A percentile compares a stretch with the other conserved stretches of the same genome.
phyloP scores from a whole-genome alignment of 2,329 filamentous ascomycete genomes.

The Alternaria ethzedia region DNA sequence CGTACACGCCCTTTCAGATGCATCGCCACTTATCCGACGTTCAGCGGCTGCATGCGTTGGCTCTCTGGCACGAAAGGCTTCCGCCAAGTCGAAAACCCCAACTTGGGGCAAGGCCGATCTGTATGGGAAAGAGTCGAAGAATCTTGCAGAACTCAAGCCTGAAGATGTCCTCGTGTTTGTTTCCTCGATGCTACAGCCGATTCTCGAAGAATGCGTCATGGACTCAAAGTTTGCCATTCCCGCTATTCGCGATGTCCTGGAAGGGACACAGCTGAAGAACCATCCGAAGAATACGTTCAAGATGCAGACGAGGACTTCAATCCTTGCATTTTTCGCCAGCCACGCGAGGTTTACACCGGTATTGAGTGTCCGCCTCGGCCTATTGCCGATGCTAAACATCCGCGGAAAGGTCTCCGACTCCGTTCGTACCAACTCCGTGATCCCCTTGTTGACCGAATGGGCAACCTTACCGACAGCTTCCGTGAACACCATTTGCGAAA shows the following conservation, averaged over 20 bases:
- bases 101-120: slow-evolving; percentile 50
- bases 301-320: slow-evolving; percentile 66
- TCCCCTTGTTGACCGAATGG: slow-evolving; percentile 78
- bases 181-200: slow-evolving; percentile 75
- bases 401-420: slow-evolving; percentile 75
- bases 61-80: slow-evolving; percentile 26
- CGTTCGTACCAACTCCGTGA: slow-evolving; percentile 74
- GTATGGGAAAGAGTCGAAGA: slow-evolving; percentile 63
- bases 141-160: slow-evolving; percentile 68
- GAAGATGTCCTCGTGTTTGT: slow-evolving; percentile 54
- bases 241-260: slow-evolving; percentile 66
- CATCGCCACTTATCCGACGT: slow-evolving; percentile 76
- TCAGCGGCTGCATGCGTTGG: slow-evolving; percentile 72
- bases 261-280: slow-evolving; percentile 56
- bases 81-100: slow-evolving; percentile 14
- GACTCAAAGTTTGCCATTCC: slow-evolving; percentile 74
- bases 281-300: slow-evolving; percentile 53
- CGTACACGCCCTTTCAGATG: slow-evolving; percentile 75
- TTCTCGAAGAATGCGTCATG: slow-evolving; percentile 83
- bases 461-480: slow-evolving; percentile 61
- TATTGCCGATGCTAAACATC: slow-evolving; percentile 75
- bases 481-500: slow-evolving; percentile 57
- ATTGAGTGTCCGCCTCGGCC: slow-evolving; percentile 69
- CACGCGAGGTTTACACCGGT: slow-evolving; percentile 75
- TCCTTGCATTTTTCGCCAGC: slow-evolving; percentile 75